These are phyloP conservation scores for Luzula sylvatica DNA, from an alignment of 176 grass and related monocot species.

Conservation along the genomic window DNA sequence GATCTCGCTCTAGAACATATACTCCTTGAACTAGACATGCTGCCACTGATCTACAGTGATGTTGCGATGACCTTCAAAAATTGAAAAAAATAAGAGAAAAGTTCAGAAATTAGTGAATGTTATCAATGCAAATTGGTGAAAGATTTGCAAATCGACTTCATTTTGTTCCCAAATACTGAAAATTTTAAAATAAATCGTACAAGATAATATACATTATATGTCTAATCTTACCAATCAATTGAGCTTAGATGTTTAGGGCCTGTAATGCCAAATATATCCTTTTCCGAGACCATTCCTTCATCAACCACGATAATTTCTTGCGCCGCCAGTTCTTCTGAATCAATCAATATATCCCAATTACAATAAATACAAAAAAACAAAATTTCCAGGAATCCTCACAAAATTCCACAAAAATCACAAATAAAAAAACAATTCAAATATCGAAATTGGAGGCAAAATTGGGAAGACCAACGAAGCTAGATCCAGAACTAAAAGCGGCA, in stretches of 20 bases:
- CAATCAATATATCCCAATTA: no score
- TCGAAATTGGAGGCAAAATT: no score
- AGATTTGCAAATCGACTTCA: no score
- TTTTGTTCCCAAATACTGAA: neutral
- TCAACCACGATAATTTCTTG: neutral
- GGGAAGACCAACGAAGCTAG: no score
- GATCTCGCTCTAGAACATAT: constrained; percentile 73
- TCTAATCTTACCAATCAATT: constrained; percentile 58
- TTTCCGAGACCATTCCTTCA: constrained; percentile 59
- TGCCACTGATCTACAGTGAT: constrained; percentile 66
- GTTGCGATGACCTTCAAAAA: constrained; percentile 43
- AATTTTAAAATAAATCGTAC: neutral
- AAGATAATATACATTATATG: constrained; percentile 8
- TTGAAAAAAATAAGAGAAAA: constrained; percentile 15
- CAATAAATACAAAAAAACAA: no score
- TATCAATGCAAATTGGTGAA: constrained; percentile 14
- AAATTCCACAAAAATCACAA: no score
- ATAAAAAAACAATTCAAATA: no score
- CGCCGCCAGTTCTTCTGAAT: neutral
- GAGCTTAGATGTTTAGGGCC: constrained; percentile 63
- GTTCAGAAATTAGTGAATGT: constrained; percentile 17
- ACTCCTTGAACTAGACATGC: constrained; percentile 85
- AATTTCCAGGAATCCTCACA: no score
- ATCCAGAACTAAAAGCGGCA: no score
- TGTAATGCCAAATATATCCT: constrained; percentile 54